Percentiles rank a stretch among this genome's conserved stretches.
phyloP scores from a whole-genome alignment of 371 early-diverging fungal genomes.

The Fennellomyces sp. region DNA sequence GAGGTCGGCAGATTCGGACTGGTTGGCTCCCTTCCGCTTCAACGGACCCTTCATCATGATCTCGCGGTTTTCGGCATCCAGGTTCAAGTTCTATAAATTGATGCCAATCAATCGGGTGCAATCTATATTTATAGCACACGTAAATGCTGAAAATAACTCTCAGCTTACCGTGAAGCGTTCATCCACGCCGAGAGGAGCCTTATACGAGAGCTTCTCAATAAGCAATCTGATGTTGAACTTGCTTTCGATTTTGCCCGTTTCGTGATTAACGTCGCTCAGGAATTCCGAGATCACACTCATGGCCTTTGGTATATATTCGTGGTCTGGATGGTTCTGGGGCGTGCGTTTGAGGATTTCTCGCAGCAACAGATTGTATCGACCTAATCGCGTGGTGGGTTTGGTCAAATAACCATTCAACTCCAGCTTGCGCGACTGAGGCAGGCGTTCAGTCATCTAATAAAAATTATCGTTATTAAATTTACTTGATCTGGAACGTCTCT shows the following conservation, averaged over 20 bases:
- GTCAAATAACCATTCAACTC: constrained; percentile 83
- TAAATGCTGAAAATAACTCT: neutral
- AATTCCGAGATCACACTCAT: constrained; percentile 67
- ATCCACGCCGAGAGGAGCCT: constrained; percentile 16
- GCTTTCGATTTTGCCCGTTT: constrained; percentile 87
- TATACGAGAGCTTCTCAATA: constrained; percentile 25
- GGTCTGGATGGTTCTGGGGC: constrained; percentile 81
- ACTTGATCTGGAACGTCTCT: no score
- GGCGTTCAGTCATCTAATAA: constrained; percentile 64
- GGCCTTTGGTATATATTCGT: constrained; percentile 59
- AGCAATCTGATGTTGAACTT: constrained; percentile 61
- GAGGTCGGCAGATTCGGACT: constrained; percentile 66
- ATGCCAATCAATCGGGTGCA: neutral
- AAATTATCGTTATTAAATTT: no score
- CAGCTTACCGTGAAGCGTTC: constrained; percentile 7
- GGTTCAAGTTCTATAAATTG: constrained; percentile 15
- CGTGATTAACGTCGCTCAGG: constrained; percentile 77
- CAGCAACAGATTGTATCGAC: constrained; percentile 86
- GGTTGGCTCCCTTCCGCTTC: constrained; percentile 69
- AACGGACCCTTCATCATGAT: constrained; percentile 81
- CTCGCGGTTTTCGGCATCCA: constrained; percentile 59
- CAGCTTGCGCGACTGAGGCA: constrained; percentile 82
- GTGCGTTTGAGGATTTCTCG: constrained; percentile 86
- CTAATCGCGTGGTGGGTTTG: constrained; percentile 86
- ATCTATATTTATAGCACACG: neutral